A percentile compares a stretch with the other conserved stretches of the same genome.
These are phyloP conservation scores for Boletus mariae DNA, from an alignment of 1,284 basidiomycete genomes.

Conservation along the genomic window DNA sequence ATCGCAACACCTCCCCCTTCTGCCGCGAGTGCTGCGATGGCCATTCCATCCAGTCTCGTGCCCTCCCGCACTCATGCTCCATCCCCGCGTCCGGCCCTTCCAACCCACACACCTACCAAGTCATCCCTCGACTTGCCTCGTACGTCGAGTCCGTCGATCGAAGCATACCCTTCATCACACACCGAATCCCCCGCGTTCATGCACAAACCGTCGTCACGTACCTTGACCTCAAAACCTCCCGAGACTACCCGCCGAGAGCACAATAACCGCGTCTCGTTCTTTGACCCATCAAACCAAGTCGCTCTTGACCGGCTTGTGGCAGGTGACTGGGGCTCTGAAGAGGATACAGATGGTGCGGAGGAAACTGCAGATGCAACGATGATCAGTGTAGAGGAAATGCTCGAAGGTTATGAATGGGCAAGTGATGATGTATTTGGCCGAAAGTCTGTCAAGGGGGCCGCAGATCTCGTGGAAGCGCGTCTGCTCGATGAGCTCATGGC, in stretches of 20 bases:
- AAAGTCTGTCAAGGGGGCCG: conserved; percentile 65
- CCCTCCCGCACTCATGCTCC: conserved; percentile 20
- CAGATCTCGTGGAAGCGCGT: conserved; percentile 84
- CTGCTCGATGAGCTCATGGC: conserved; percentile 85
- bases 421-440: conserved; percentile 64
- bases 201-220: conserved; percentile 10
- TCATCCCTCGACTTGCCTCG: conserved; percentile 24
- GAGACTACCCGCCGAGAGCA: conserved; percentile 46
- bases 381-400: conserved; percentile 94
- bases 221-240: conserved; percentile 15
- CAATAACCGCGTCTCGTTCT: conserved; percentile 76
- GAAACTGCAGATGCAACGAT: conserved; percentile 79
- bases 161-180: conserved; percentile 8
- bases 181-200: conserved; percentile 16
- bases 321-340: conserved; percentile 42
- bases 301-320: conserved; percentile 71
- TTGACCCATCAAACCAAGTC: conserved; percentile 72
- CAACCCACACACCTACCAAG: conserved; percentile 11
- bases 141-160: conserved; percentile 14
- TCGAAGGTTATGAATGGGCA: conserved; percentile 97
- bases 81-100: conserved; percentile 19
- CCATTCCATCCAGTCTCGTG: conserved; percentile 22
- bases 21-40: conserved; percentile 9
- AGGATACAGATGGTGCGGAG: conserved; percentile 60
- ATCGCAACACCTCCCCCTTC: conserved; percentile 30